Conservation (phyloP, 495 filamentous ascomycete genomes). For the Penicillium chermesinum region DNA sequence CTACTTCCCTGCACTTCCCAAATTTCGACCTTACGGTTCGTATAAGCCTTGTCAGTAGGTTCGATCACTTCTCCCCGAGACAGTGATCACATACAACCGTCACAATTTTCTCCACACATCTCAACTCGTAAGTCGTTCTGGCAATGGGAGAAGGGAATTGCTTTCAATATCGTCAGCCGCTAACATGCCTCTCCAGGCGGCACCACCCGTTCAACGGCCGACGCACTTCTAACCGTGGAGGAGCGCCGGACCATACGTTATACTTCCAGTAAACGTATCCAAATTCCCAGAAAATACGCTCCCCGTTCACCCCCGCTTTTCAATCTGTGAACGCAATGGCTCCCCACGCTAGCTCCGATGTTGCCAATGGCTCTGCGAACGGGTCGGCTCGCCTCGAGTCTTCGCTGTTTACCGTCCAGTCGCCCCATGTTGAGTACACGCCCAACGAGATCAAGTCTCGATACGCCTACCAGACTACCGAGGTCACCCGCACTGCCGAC, state of each 20-base stretch:
- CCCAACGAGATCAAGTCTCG: conserved; percentile 83
- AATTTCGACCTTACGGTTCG: conserved; percentile 21
- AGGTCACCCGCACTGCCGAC: conserved; percentile 63
- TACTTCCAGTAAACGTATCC: conserved; percentile 49
- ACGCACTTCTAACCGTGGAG: conserved; percentile 84
- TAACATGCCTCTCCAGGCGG: conserved; percentile 50
- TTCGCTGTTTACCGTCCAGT: conserved; percentile 77
- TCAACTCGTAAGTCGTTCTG: conserved; percentile 45
- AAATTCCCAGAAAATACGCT: conserved; percentile 13
- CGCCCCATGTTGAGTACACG: conserved; percentile 89
- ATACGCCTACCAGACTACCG: conserved; percentile 94
- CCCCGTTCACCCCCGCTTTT: conserved; percentile 22
- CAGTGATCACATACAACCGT: conserved; percentile 43
- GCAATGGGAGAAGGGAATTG: no score
- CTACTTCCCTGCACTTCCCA: conserved; percentile 10
- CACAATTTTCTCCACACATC: conserved; percentile 48
- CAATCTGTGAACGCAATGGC: conserved; percentile 61
- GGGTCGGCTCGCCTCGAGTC: conserved; percentile 52
- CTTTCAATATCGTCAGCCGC: no score
- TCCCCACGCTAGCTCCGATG: conserved; percentile 75
- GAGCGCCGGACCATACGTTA: conserved; percentile 74
- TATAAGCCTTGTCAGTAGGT: conserved; percentile 35
- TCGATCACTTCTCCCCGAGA: conserved; percentile 38
- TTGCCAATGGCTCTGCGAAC: conserved; percentile 65
- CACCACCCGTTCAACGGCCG: conserved; percentile 98